Percentiles rank a stretch among this genome's conserved stretches.
Evolutionary conservation across 148 eudicot species (phyloP).

Genomic region (Fagopyrum esculentum): DNA sequence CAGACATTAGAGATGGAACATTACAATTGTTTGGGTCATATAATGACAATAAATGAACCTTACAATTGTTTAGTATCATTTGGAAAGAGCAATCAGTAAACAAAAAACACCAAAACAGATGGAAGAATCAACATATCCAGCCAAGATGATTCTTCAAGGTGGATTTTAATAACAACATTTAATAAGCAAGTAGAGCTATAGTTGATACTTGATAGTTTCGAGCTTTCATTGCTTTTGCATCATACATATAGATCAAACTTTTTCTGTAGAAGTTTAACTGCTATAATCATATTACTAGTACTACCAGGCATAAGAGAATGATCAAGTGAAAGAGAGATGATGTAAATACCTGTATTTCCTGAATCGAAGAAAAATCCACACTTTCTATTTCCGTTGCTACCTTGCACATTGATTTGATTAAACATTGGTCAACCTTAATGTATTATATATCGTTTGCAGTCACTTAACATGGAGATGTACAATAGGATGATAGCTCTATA

Average conservation of each 20-base stretch:
- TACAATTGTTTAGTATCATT: too few relatives aligned
- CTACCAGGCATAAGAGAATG: not conserved
- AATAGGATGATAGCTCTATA: constrained; percentile 64
- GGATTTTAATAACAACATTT: too few relatives aligned
- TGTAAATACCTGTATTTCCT: not conserved
- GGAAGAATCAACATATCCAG: too few relatives aligned
- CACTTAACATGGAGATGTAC: constrained; percentile 67
- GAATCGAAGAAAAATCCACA: not conserved
- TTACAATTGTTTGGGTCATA: too few relatives aligned
- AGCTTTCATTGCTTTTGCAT: not conserved
- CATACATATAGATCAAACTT: not conserved
- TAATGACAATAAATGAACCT: too few relatives aligned
- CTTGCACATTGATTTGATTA: not conserved
- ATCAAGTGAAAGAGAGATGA: not conserved
- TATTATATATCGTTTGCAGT: constrained; percentile 28
- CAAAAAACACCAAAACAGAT: too few relatives aligned
- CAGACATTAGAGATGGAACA: too few relatives aligned
- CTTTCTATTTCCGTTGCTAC: not conserved
- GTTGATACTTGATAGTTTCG: not conserved
- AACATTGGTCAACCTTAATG: not conserved
- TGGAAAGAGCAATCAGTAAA: too few relatives aligned
- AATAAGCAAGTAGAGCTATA: constrained; percentile 28
- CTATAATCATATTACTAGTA: not conserved
- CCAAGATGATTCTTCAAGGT: too few relatives aligned
- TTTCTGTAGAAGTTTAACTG: not conserved